Base-by-base conservation (phyloP, 345 rosid species). In the Sisymbrium altissimum region DNA sequence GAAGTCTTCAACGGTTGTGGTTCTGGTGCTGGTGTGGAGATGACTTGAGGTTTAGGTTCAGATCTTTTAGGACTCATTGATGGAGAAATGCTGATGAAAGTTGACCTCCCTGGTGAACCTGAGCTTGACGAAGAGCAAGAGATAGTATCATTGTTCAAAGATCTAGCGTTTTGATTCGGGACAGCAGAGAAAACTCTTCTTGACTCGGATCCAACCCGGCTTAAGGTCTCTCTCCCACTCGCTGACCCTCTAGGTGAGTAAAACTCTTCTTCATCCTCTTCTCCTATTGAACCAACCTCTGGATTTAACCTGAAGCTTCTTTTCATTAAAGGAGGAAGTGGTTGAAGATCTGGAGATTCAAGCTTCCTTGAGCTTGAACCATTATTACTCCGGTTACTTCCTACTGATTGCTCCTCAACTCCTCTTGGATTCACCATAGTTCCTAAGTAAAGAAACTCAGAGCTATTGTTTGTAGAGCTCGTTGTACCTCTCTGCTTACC, bases 261-360 rank as follows among this genome's bases (percentile, higher is more conserved):
- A 53, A 92, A 96, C 86, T 86, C 96, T 38, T 93, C 98, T 27
- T 84, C 92, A 3, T 87, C 90, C 38, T 87, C 97, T 33, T 83
- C 96, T 4, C 83, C 88, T 0, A 79, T 83, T 0, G 86, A 81
- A 11, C 78, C 84, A 52, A 83, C 83, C 9, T 85, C 92, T 4
- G 82, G 83, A 60, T 84, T 82, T 79, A 74, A 80, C 69, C 79
- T 46, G 19, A 77, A 80, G 44, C 81, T 80, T 81, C 83, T 88
- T 61, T 89, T 81, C 62, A 84, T 68, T 7, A 96, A 80, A 7
- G 99, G 97, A 50, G 99, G 98, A 36, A 96, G 86, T 6, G 98
- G 99, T 30, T 84, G 90, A 35, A 96, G 90, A 81, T 92, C 99
- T 78, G 99, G 99, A 11, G 99, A 96, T 12, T 90, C 91, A 53